These are phyloP conservation scores for Thelephora terrestris DNA, from an alignment of 1,284 basidiomycete genomes.

Conservation along the genomic window DNA sequence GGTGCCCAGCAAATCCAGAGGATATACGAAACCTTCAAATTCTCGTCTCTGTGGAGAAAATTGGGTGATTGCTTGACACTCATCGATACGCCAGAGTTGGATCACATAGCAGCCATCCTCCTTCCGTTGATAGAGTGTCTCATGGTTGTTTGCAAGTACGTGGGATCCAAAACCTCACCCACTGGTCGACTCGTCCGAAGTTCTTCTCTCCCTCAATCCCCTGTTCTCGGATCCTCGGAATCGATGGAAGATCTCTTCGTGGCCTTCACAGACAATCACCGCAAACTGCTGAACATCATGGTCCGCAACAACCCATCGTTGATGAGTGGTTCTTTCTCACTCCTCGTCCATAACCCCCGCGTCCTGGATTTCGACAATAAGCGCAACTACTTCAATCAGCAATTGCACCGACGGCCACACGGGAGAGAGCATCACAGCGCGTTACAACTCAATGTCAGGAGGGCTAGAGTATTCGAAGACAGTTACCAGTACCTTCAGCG, in stretches of 20 bases:
- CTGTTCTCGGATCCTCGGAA: slow-evolving; percentile 48
- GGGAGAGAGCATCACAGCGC: slow-evolving; percentile 75
- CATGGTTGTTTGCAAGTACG: slow-evolving; percentile 98
- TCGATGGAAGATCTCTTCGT: slow-evolving; percentile 87
- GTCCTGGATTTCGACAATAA: slow-evolving; percentile 99
- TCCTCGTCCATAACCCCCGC: slow-evolving; percentile 91
- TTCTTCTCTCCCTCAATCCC: slow-evolving; percentile 57
- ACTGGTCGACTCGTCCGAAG: slow-evolving; percentile 40
- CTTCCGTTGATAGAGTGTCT: slow-evolving; percentile 89
- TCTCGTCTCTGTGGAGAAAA: slow-evolving; percentile 76
- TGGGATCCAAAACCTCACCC: slow-evolving; percentile 48
- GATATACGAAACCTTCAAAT: slow-evolving; percentile 85
- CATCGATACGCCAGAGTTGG: slow-evolving; percentile 73
- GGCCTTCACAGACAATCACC: slow-evolving; percentile 88
- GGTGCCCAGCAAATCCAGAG: slow-evolving; percentile 64
- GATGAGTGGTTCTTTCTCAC: slow-evolving; percentile 96
- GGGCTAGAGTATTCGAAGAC: slow-evolving; percentile 94
- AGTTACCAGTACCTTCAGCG: slow-evolving; percentile 90
- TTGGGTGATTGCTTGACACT: slow-evolving; percentile 78
- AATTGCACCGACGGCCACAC: slow-evolving; percentile 81
- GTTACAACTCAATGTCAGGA: slow-evolving; percentile 86
- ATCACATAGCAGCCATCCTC: slow-evolving; percentile 84
- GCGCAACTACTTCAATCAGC: slow-evolving; percentile 96
- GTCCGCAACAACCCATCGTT: slow-evolving; percentile 96
- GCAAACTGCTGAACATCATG: slow-evolving; percentile 94